Evolutionary conservation across 148 eudicot genomes (phyloP).

Genomic region (Hydrangea macrophylla): DNA sequence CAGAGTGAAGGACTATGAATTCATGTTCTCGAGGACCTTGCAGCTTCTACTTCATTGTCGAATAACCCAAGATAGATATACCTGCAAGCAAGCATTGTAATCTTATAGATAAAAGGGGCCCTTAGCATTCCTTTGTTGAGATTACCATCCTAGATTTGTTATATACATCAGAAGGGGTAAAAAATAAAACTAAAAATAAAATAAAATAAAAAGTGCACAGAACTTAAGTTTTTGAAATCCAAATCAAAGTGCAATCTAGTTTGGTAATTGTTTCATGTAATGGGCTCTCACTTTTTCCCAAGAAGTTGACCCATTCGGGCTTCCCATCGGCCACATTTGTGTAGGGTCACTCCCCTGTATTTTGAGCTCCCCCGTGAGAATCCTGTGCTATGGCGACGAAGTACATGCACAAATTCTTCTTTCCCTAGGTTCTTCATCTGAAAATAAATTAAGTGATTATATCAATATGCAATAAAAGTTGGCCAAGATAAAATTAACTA

Average conservation of each 20-base stretch:
- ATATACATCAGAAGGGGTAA: background rate
- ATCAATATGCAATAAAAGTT: background rate
- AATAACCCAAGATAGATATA: constrained; percentile 79
- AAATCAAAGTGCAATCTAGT: background rate
- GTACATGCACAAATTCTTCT: constrained; percentile 60
- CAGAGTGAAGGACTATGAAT: constrained; percentile 10
- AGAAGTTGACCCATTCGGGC: constrained; percentile 55
- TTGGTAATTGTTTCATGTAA: background rate
- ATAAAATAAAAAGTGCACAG: background rate
- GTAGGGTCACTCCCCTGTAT: constrained; percentile 56
- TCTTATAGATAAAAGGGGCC: constrained; percentile 35
- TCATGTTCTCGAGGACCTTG: constrained; percentile 57
- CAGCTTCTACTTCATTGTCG: constrained; percentile 77
- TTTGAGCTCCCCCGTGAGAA: constrained; percentile 55
- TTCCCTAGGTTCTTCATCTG: constrained; percentile 53
- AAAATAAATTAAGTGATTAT: background rate
- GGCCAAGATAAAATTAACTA: background rate
- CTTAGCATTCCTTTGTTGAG: constrained; percentile 19
- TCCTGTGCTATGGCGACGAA: constrained; percentile 52
- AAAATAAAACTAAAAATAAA: too few species aligned
- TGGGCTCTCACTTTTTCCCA: constrained; percentile 43
- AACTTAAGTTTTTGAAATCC: background rate
- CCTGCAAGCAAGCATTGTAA: constrained; percentile 62
- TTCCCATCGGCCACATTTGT: constrained; percentile 62
- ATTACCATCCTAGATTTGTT: background rate